Percentiles rank a stretch among this genome's conserved stretches.
These are phyloP conservation scores for Ophiostoma sp. DNA, from an alignment of 2,329 filamentous ascomycete genomes.

Conservation along the genomic window DNA sequence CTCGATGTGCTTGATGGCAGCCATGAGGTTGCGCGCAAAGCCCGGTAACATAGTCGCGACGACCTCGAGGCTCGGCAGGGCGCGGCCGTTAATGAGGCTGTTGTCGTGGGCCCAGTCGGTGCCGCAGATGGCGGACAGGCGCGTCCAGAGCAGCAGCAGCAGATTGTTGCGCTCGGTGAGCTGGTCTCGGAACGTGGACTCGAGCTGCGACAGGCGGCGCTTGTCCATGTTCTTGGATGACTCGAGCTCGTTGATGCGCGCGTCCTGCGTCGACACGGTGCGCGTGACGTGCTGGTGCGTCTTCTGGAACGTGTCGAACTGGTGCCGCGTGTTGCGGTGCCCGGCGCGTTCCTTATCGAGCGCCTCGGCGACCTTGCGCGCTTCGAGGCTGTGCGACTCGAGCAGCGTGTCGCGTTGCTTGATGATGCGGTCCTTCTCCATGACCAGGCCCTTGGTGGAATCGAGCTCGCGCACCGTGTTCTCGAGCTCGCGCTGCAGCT, in stretches of 20 bases:
- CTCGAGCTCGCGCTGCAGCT: slow-evolving; percentile 82
- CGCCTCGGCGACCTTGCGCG: slow-evolving; percentile 74
- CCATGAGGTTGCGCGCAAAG: slow-evolving; percentile 83
- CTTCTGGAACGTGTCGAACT: slow-evolving; percentile 83
- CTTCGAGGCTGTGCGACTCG: slow-evolving; percentile 83
- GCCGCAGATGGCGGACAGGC: slow-evolving; percentile 78
- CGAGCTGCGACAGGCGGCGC: slow-evolving; percentile 67
- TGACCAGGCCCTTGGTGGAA: slow-evolving; percentile 65
- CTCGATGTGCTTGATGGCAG: slow-evolving; percentile 83
- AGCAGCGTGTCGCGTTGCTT: slow-evolving; percentile 83
- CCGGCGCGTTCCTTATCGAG: slow-evolving; percentile 84
- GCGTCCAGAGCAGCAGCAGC: slow-evolving; percentile 83
- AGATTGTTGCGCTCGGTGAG: slow-evolving; percentile 84
- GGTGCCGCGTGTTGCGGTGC: slow-evolving; percentile 78
- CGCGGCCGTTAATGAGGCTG: slow-evolving; percentile 79
- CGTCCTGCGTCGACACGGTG: slow-evolving; percentile 78
- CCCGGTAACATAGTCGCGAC: slow-evolving; percentile 79
- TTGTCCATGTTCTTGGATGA: slow-evolving; percentile 70
- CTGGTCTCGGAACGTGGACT: slow-evolving; percentile 79
- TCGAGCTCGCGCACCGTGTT: slow-evolving; percentile 78
- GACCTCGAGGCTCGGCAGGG: slow-evolving; percentile 74
- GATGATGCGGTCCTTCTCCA: slow-evolving; percentile 87
- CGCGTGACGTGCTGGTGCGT: slow-evolving; percentile 82
- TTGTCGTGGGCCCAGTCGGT: slow-evolving; percentile 89
- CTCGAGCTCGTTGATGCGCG: slow-evolving; percentile 81